Evolutionary conservation across 2,329 filamentous ascomycete species (phyloP), one percentile per base, ranked within the genome.

Genomic region (Epichloe glyceriae): DNA sequence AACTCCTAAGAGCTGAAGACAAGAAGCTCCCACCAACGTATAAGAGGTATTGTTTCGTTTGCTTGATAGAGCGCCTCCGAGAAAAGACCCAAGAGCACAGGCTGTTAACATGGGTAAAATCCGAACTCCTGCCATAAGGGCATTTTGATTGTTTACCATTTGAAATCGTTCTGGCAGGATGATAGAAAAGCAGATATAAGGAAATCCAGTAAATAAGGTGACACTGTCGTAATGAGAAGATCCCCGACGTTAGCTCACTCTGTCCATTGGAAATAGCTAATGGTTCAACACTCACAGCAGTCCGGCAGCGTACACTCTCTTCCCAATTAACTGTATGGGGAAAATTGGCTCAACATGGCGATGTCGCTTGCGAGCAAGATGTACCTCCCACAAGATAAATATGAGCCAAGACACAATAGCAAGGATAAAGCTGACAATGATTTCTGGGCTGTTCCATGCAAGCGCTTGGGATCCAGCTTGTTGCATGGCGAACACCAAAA

Each of bases 91-190:
- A 4, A 79, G 57, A 0, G 79, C 76, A 37, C 75, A 79, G 2
- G 75, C 65, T 2, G 73, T 75, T 0, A 82, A 70, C 65, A 83
- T 70, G 0, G 80, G 79, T 14, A 83, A 65, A 5, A 82, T 68
- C 43, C 79, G 74, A 4, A 82, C 60, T 4, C 79, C 78, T 0
- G 79, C 76, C 58, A 71, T 70, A 22, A 82, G 67, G 0, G 75
- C 70, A 34, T 64, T 70, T 46, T 80, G 70, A 5, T 66, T 67
- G 54, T 80, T 75, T 49, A 81, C 73, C 38, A 82, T 74, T 53
- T 83, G 79, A 47, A 81, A 78, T 6, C 78, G 67, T 55, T 83
- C 76, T 0, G 80, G 79, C 4, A 83, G 70, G 34, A 74, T 71
- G 51, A 82, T 73, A 12, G 78, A 72, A n/a, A 80, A 68, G 4